Conservation (phyloP, 2,329 filamentous ascomycete species). For the Ceratocystis diversiconidia region DNA sequence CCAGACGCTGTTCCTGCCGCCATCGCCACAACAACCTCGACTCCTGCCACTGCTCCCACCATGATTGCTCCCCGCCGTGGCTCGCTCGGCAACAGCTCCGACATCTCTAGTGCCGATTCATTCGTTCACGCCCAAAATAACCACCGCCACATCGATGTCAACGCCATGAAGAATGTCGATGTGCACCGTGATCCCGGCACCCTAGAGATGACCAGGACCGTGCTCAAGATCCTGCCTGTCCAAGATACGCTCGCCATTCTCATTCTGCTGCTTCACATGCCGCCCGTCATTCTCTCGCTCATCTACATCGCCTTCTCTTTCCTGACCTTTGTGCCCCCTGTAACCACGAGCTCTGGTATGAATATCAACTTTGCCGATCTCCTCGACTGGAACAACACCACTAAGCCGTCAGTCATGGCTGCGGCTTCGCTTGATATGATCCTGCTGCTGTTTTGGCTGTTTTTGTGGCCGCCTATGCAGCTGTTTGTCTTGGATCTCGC, state of each 20-base stretch:
- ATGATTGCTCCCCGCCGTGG: slow-evolving; percentile 20
- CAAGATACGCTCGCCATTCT: slow-evolving; percentile 93
- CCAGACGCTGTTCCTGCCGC: not conserved
- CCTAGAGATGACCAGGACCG: slow-evolving; percentile 66
- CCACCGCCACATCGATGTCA: slow-evolving; percentile 56
- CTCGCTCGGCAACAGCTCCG: slow-evolving; percentile 39
- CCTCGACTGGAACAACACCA: slow-evolving; percentile 72
- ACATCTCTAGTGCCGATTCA: slow-evolving; percentile 32
- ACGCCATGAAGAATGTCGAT: slow-evolving; percentile 51
- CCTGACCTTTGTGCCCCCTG: slow-evolving; percentile 78
- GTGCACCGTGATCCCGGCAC: slow-evolving; percentile 59
- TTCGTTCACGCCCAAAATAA: slow-evolving; percentile 28
- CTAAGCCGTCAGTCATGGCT: slow-evolving; percentile 73
- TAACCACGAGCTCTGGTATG: slow-evolving; percentile 61
- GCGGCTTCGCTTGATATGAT: slow-evolving; percentile 72
- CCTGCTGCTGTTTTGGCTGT: slow-evolving; percentile 72
- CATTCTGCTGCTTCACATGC: slow-evolving; percentile 86
- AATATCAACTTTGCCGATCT: slow-evolving; percentile 80
- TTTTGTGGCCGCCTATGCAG: slow-evolving; percentile 75
- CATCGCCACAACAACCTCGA: not conserved
- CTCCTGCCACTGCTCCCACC: not conserved
- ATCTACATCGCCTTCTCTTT: slow-evolving; percentile 88
- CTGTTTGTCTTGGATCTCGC: slow-evolving; percentile 79
- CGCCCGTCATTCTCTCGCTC: slow-evolving; percentile 71
- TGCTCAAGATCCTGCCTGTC: slow-evolving; percentile 77